Conservation (phyloP, 176 grass and related monocot species). For the Calamus simplicifolius region DNA sequence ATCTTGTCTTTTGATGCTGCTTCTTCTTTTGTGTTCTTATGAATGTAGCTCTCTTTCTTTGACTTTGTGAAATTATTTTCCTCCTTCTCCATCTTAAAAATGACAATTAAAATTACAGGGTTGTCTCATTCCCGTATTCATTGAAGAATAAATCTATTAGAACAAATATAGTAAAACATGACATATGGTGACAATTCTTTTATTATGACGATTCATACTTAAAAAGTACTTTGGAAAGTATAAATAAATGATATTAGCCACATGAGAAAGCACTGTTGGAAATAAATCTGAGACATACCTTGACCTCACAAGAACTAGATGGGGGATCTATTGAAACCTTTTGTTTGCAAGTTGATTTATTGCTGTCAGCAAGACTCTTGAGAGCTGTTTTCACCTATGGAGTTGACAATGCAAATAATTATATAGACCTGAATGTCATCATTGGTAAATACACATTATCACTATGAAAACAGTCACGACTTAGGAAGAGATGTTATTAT, state of each 20-base stretch:
- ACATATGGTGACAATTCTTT: no score
- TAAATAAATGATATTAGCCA: no score
- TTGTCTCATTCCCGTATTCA: no score
- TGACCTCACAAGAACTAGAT: constrained; percentile 44
- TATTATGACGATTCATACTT: no score
- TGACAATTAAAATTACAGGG: constrained; percentile 19
- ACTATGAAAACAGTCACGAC: no score
- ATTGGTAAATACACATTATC: no score
- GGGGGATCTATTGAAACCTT: constrained; percentile 50
- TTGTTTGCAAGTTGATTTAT: constrained; percentile 84
- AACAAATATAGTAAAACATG: no score
- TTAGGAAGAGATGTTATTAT: no score
- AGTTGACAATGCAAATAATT: neutral
- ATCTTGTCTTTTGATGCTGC: constrained; percentile 46
- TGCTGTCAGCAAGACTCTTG: constrained; percentile 41
- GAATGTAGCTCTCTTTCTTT: constrained; percentile 17
- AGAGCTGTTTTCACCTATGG: constrained; percentile 62
- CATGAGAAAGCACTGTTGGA: no score
- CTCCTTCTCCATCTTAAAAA: constrained; percentile 39
- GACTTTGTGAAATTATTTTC: constrained; percentile 40
- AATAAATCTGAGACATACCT: constrained; percentile 31
- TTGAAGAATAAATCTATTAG: no score
- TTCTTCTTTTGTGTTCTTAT: constrained; percentile 28
- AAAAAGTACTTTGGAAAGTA: no score
- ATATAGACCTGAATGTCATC: no score